A percentile compares a stretch with the other conserved stretches of the same genome.
These are phyloP conservation scores for Lentinula novae-zelandiae DNA, from an alignment of 1,284 basidiomycete species.

Conservation along the genomic window DNA sequence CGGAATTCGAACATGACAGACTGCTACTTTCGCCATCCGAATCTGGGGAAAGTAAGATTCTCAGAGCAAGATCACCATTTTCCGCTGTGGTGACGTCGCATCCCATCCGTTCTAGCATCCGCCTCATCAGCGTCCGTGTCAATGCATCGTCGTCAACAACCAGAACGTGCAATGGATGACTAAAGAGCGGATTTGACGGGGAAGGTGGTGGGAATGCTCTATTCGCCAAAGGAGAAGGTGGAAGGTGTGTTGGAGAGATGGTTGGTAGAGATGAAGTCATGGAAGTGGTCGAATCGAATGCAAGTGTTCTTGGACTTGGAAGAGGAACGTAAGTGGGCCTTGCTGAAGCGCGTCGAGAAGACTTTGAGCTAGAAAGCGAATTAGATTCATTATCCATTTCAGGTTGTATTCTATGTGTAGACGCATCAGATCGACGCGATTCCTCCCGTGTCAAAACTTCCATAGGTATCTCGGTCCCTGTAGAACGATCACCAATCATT, in stretches of 20 bases:
- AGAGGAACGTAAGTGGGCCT: conserved; percentile 27
- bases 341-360: not conserved
- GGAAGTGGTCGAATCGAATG: conserved; percentile 17
- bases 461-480: conserved; percentile 33
- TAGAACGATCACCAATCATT: conserved; percentile 43
- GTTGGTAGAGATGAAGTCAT: conserved; percentile 7
- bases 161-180: conserved; percentile 25
- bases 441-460: conserved; percentile 1
- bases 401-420: not conserved
- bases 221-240: conserved; percentile 6
- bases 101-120: conserved; percentile 76
- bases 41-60: conserved; percentile 56
- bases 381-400: not conserved
- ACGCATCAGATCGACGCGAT: not conserved
- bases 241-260: not conserved
- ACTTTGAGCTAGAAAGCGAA: not conserved
- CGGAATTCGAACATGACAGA: conserved; percentile 13
- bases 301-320: conserved; percentile 32
- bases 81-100: conserved; percentile 81
- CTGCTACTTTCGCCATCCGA: conserved; percentile 14
- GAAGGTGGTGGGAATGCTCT: conserved; percentile 4
- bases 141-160: conserved; percentile 80
- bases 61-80: conserved; percentile 80
- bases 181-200: not conserved
- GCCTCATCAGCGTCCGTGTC: conserved; percentile 80